Conservation (phyloP, 345 rosid genomes). For the Orychophragmus violaceus region DNA sequence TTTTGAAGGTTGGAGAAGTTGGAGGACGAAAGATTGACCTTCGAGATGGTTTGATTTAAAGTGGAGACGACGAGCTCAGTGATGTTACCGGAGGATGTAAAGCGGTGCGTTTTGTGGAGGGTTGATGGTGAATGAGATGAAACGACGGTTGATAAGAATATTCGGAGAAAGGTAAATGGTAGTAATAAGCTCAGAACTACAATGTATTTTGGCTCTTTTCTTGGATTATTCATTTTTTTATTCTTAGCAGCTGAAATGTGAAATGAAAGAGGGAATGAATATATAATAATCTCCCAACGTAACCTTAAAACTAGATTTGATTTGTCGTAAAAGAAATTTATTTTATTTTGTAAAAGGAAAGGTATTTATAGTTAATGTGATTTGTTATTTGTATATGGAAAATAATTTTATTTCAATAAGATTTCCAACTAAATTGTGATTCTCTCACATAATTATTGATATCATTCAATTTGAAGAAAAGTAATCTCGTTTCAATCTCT, state of each 20-base stretch:
- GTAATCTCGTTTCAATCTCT: too few species aligned
- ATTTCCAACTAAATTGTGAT: too few species aligned
- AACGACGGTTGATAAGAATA: neutral
- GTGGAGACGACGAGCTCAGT: conserved; percentile 44
- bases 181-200: neutral
- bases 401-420: neutral
- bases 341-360: neutral
- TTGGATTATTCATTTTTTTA: neutral
- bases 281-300: too few species aligned
- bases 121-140: conserved; percentile 3
- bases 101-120: conserved; percentile 17
- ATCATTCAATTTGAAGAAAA: too few species aligned
- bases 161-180: neutral
- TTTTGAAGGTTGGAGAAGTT: conserved; percentile 42
- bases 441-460: too few species aligned
- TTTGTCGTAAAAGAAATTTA: too few species aligned
- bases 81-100: conserved; percentile 27
- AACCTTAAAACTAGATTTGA: too few species aligned
- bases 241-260: neutral
- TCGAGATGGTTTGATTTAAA: conserved; percentile 46
- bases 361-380: neutral
- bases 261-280: neutral
- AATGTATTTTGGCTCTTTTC: neutral
- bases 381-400: neutral
- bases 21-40: conserved; percentile 39